Evolutionary conservation across 768 basidiomycete species (phyloP), one percentile per base, ranked within the genome.

Genomic region (Leccinum uliginosum): DNA sequence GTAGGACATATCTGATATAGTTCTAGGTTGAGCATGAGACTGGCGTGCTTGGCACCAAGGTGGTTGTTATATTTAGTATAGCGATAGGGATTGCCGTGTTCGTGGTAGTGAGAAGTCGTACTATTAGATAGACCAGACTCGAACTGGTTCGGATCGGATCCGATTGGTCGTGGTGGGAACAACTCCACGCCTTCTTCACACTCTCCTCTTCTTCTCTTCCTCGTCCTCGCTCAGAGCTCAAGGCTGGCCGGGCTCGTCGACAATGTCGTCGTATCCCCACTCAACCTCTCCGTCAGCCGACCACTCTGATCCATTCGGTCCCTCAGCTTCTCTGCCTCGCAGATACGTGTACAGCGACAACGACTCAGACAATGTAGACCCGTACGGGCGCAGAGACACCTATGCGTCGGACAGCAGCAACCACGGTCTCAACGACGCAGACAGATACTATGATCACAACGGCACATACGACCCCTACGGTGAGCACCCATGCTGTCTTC

Each of bases 11-110:
- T 51, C 35, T 50, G 34, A 67, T 51, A 24, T 10, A 51, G 47
- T 14, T 8, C 11, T 32, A 91, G 89, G 80, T 87, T n/a, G 89
- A 91, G 61, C 80, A 88, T 47, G 88, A 91, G 69, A 81, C 82
- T 0, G 87, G 88, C 0, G 75, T 82, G 0, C 69, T 88, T 2
- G 80, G 82, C n/a, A 67, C 79, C 27, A 81, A 73, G 62, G 68
- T 74, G 0, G 72, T 87, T 10, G 65, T 66, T 15, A 58, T 80
- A 6, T 62, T 78, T 7, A 59, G 78, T 3, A 46, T 83, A 14
- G 71, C 78, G 0, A 30, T 71, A 6, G 78, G 79, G 1, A 68
- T 72, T 32, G 65, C 80, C 1, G 64, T 67, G 3, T 86, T 82
- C 55, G 63, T 75, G 1, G 60, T 72, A 1, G 70, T 83, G 56